Base-by-base conservation (phyloP, 176 grass and related monocot genomes). In the Oryza rufipogon region DNA sequence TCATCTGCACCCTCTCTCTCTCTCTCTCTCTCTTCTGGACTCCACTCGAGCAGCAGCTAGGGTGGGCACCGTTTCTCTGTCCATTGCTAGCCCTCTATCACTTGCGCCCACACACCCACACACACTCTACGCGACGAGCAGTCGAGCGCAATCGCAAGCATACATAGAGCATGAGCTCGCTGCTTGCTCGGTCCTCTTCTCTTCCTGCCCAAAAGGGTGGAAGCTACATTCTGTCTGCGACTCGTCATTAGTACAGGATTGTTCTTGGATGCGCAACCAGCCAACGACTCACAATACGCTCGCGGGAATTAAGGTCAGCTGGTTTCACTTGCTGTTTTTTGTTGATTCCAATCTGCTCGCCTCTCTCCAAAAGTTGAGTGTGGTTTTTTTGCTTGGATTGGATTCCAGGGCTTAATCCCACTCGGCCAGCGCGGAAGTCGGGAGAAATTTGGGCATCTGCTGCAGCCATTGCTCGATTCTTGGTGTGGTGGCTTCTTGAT, bases 391-490 rank as follows among this genome's bases (percentile, higher is more conserved):
- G 46, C 11, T 6, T 38, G 66, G 79, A 75, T 14, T 38, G 66
- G 79, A 83, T 84, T 68, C 5, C 82, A 84, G 82, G 61, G 47
- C 54, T 63, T 42, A 14, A 49, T 26, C 20, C 17, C 28, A 9
- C 19, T 25, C 44, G 52, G 81, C 1, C 22, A 72, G 63, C 14
- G 34, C 68, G 22, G 15, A 45, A n/a, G 68, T 44, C 16, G 16
- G 68, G 36, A 56, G 6, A 63, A 51, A 73, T 73, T 82, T 73
- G 56, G 36, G 68, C 15, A 61, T 73, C 36, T 73, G n/a, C 68
- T 61, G 80, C 80, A 7, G 67, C 67, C 52, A 49, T 80, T 44
- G 67, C 15, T 71, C 47, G 13, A 42, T 17, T 81, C 12, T 26
- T 78, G 60, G 38, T 19, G 0, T 15, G 64, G 41, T 82, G 20